Conservation (phyloP, 371 early-diverging fungal species). For the Circinella umbellata region DNA sequence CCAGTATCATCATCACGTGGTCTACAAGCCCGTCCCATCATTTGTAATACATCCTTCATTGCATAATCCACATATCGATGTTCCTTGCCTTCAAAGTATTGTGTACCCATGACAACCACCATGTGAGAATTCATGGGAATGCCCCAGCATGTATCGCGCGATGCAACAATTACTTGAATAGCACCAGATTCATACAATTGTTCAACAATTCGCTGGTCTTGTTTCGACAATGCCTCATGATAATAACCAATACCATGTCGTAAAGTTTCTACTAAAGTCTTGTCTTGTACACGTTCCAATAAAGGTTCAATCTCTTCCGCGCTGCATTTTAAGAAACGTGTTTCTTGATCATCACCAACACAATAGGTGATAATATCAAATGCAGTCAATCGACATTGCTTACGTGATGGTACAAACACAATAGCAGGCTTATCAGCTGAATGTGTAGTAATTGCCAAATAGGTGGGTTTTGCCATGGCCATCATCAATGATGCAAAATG, state of each 20-base stretch:
- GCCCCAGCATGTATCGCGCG: conserved; percentile 91
- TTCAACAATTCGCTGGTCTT: conserved; percentile 78
- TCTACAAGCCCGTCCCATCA: conserved; percentile 93
- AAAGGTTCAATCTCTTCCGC: conserved; percentile 67
- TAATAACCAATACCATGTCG: conserved; percentile 88
- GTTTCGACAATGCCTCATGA: conserved; percentile 84
- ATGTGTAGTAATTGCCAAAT: conserved; percentile 75
- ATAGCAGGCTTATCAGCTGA: conserved; percentile 72
- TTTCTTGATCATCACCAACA: conserved; percentile 71
- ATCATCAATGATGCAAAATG: conserved; percentile 95
- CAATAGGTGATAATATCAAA: conserved; percentile 81
- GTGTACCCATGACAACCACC: conserved; percentile 96
- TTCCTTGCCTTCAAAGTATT: conserved; percentile 91
- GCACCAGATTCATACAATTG: conserved; percentile 79
- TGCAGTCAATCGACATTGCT: conserved; percentile 90
- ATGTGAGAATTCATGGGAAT: conserved; percentile 79
- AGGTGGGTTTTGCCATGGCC: conserved; percentile 92
- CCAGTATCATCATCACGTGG: conserved; percentile 75
- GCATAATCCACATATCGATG: conserved; percentile 96
- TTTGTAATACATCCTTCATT: conserved; percentile 93
- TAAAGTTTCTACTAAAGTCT: conserved; percentile 72
- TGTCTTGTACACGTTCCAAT: conserved; percentile 74
- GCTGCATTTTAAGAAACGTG: conserved; percentile 76
- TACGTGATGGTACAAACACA: conserved; percentile 93
- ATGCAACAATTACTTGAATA: conserved; percentile 89